Base-by-base conservation (phyloP, 2,329 filamentous ascomycete species). In the Alternaria ventricosa region DNA sequence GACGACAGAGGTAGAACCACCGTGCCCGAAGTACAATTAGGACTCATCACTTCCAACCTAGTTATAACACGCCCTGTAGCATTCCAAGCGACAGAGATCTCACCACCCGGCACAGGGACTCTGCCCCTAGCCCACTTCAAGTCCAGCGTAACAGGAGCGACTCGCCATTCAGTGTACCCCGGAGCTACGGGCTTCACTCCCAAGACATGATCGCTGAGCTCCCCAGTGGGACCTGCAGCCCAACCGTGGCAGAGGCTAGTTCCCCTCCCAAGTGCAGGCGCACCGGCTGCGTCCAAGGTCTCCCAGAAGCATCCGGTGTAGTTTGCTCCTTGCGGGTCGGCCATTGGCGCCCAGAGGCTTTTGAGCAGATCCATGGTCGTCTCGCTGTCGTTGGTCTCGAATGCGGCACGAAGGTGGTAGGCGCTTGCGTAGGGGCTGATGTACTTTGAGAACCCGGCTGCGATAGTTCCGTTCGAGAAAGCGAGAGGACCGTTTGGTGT, bases 371-470 rank as follows among this genome's bases (percentile, higher is more conserved):
- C 8, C 33, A 36, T 36, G 33, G 33, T 36, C 15, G 33, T 36
- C 33, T 36, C 33, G 33, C 4, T 36, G 15, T 36, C 33, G 15
- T 36, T 0, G 33, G 33, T 15, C 15, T 36, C 33, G 15, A 56
- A 56, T n/a, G 43, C 54, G 28, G 54, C 54, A 11, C 54, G 41
- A 2, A 56, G 54, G 28, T 56, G 54, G 20, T 56, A 56, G 13
- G 54, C 43, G 5, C 41, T 46, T 28, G 54, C 54, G 13, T 56
- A 56, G 7, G 54, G 54, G 5, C 54, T 56, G 18, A 56, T 56
- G 18, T 3, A 27, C 12, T 46, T 13, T 2, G 10, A 9, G 15
- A 46, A 56, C 22, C 43, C 54, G 0, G 43, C 25, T 18, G 43
- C 18, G 28, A 45, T 30, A 2, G 25, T 45, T 15, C n/a, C 41